phyloP scores from a whole-genome alignment of 768 basidiomycete species.

The Pisolithus tinctorius region DNA sequence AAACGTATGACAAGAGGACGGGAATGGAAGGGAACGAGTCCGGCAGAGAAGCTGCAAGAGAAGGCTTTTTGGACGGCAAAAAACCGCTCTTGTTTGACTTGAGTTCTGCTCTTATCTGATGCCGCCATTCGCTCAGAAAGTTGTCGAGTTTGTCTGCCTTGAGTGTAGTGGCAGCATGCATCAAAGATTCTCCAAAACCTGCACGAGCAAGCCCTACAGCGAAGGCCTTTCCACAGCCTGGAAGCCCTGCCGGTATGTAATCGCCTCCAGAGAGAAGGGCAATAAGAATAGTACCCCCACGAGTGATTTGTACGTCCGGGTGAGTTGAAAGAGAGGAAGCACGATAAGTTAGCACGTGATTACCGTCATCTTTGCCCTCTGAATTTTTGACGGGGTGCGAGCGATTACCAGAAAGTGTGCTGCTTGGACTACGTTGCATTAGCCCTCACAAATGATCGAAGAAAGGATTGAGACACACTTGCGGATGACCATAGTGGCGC shows the following conservation, averaged over 20 bases:
- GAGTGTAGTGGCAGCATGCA: constrained; percentile 49
- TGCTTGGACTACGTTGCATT: constrained; percentile 46
- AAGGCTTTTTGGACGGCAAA: constrained; percentile 56
- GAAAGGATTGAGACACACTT: constrained; percentile 45
- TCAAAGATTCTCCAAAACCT: constrained; percentile 69
- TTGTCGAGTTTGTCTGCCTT: constrained; percentile 36
- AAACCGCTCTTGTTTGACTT: constrained; percentile 59
- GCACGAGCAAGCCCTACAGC: constrained; percentile 75
- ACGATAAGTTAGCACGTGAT: constrained; percentile 46
- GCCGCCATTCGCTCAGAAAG: constrained; percentile 61
- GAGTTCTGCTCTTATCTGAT: constrained; percentile 55
- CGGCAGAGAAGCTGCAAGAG: constrained; percentile 59
- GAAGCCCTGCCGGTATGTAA: constrained; percentile 68
- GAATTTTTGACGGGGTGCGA: constrained; percentile 57
- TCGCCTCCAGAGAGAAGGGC: constrained; percentile 88
- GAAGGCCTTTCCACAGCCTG: constrained; percentile 61
- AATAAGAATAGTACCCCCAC: constrained; percentile 70
- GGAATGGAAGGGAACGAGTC: constrained; percentile 67
- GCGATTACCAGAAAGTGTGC: constrained; percentile 66
- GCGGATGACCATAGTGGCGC: constrained; percentile 74
- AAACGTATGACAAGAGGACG: constrained; percentile 69
- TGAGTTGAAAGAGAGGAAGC: constrained; percentile 36
- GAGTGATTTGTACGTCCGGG: constrained; percentile 43
- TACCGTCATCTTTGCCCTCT: constrained; percentile 66
- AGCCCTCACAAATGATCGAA: neutral